phyloP scores from a whole-genome alignment of 345 rosid species.

The Lepidium aucheri region DNA sequence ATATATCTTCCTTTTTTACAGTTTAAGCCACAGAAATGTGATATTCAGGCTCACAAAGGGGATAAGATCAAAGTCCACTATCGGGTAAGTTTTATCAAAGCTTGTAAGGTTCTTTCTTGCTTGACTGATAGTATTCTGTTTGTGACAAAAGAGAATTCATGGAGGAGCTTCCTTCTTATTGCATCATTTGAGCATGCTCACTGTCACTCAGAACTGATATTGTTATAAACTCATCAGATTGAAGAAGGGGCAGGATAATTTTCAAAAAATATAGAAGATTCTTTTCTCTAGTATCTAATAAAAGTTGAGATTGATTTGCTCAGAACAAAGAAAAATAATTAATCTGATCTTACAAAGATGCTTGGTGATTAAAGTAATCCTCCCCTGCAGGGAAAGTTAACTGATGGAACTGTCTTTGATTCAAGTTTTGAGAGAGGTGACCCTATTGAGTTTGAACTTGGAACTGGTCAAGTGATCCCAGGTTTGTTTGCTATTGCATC shows the following conservation, averaged over 20 bases:
- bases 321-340: not conserved
- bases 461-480: conserved; percentile 91
- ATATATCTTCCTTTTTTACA: conserved; percentile 21
- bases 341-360: not conserved
- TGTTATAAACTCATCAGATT: not conserved
- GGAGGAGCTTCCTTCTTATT: not conserved
- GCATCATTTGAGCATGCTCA: not conserved
- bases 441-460: conserved; percentile 94
- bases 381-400: conserved; percentile 66
- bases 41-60: conserved; percentile 89
- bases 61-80: conserved; percentile 81
- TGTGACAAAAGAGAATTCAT: not conserved
- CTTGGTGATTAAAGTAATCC: not conserved
- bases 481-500: conserved; percentile 34
- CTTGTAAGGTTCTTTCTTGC: not conserved
- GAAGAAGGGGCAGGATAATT: not conserved
- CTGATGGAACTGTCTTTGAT: conserved; percentile 93
- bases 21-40: conserved; percentile 69
- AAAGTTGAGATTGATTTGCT: not conserved
- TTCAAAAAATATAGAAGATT: not conserved
- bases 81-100: conserved; percentile 44
- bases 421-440: conserved; percentile 97
- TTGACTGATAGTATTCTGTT: not conserved
- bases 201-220: not conserved
- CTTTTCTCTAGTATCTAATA: not conserved